A percentile compares a stretch with the other conserved stretches of the same genome.
Evolutionary conservation across 2,329 filamentous ascomycete genomes (phyloP).

Genomic region (Tolypocladium tundrense): DNA sequence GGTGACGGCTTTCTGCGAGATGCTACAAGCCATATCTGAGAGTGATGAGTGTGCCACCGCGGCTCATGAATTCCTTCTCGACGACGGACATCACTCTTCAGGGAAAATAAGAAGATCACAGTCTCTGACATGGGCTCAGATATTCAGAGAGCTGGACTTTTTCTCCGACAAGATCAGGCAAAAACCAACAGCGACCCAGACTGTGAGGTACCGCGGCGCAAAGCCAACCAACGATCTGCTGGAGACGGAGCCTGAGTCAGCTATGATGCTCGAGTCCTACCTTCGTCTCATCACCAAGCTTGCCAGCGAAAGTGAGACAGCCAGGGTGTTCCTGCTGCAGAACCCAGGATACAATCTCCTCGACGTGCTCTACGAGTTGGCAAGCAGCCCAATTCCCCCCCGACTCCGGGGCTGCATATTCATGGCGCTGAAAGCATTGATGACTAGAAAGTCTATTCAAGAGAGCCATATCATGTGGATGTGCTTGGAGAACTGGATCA

Average conservation of each 20-base stretch:
- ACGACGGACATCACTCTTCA: slow-evolving; percentile 65
- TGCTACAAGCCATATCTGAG: slow-evolving; percentile 79
- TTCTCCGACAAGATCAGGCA: slow-evolving; percentile 73
- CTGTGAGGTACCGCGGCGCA: slow-evolving; percentile 38
- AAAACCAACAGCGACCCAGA: slow-evolving; percentile 41
- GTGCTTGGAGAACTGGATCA: slow-evolving; percentile 70
- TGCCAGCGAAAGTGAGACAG: slow-evolving; percentile 59
- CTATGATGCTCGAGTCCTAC: slow-evolving; percentile 95
- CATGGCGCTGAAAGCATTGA: slow-evolving; percentile 61
- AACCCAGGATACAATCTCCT: slow-evolving; percentile 56
- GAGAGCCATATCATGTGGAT: slow-evolving; percentile 70
- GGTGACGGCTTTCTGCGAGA: slow-evolving; percentile 92
- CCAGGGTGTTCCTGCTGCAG: slow-evolving; percentile 64
- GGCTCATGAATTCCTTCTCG: slow-evolving; percentile 80
- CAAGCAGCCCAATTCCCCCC: slow-evolving; percentile 64
- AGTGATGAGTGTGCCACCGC: slow-evolving; percentile 73
- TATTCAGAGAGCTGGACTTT: slow-evolving; percentile 80
- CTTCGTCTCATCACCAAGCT: slow-evolving; percentile 79
- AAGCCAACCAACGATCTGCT: slow-evolving; percentile 57
- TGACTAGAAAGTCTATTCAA: slow-evolving; percentile 60
- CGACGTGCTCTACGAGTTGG: slow-evolving; percentile 66
- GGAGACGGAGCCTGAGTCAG: slow-evolving; percentile 79
- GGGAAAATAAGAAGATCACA: slow-evolving; percentile 73
- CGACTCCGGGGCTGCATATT: slow-evolving; percentile 79
- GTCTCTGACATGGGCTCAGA: slow-evolving; percentile 85